Conservation (phyloP, 768 basidiomycete species). For the Roridomyces roridus region DNA sequence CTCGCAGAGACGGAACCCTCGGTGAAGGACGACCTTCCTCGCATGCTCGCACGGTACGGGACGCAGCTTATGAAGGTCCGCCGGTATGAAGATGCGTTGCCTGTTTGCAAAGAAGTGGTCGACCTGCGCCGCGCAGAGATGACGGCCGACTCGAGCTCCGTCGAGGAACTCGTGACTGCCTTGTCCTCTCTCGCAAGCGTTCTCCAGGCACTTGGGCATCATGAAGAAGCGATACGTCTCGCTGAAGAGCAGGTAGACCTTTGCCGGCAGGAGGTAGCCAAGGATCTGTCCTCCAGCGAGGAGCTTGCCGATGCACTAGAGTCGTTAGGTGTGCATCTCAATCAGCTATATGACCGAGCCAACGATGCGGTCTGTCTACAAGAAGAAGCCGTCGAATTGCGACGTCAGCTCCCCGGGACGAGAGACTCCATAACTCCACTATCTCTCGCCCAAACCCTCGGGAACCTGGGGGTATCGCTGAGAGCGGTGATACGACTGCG, state of each 20-base stretch:
- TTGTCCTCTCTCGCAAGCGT: neutral
- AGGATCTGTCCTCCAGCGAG: neutral
- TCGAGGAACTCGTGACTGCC: neutral
- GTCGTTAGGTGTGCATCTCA: neutral
- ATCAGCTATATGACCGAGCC: neutral
- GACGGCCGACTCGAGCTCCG: neutral
- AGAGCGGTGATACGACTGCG: too few relatives aligned
- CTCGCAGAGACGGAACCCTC: neutral
- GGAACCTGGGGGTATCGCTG: slow-evolving; percentile 1
- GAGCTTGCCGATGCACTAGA: slow-evolving; percentile 2
- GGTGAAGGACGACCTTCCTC: neutral
- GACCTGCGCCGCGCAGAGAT: neutral
- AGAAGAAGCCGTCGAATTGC: slow-evolving; percentile 2
- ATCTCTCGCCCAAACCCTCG: neutral
- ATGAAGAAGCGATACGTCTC: neutral
- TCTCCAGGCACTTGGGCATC: neutral
- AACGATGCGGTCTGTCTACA: neutral
- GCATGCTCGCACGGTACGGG: neutral
- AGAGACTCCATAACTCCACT: neutral
- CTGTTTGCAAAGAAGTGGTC: neutral
- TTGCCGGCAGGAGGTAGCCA: neutral
- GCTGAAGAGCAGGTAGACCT: slow-evolving; percentile 1
- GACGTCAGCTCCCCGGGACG: neutral
- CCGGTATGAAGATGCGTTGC: slow-evolving; percentile 7
- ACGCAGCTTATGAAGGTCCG: neutral